Percentiles rank a stretch among this genome's conserved stretches.
Evolutionary conservation across 1,284 basidiomycete genomes (phyloP).

Genomic region (Ceratobasidium sp.): DNA sequence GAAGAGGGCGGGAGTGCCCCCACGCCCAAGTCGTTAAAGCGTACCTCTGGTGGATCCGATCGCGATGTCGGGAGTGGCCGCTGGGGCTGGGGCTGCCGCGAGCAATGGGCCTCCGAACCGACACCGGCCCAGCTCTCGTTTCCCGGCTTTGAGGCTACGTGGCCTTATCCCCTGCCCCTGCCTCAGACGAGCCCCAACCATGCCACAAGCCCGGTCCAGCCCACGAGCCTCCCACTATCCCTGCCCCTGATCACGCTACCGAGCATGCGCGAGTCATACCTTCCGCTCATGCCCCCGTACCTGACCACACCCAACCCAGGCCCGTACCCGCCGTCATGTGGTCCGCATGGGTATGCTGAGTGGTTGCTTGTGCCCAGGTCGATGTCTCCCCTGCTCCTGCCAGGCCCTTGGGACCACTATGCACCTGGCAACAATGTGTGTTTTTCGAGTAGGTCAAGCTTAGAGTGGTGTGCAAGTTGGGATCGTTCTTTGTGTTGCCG

Average conservation of each 20-base stretch:
- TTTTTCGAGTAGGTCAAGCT: too few species aligned
- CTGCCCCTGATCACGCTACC: slow-evolving; percentile 17
- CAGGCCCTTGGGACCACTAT: slow-evolving; percentile 1
- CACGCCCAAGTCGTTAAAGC: neutral
- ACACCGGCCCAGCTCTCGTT: slow-evolving; percentile 3
- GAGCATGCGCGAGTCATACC: slow-evolving; percentile 19
- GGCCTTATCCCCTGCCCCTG: neutral
- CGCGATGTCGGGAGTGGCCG: neutral
- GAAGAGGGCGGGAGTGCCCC: slow-evolving; percentile 2
- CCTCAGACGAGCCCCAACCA: slow-evolving; percentile 7
- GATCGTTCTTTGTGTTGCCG: too few species aligned
- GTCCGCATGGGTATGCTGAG: slow-evolving; percentile 1
- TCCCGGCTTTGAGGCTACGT: neutral
- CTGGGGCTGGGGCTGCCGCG: slow-evolving; percentile 21
- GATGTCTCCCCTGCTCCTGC: neutral
- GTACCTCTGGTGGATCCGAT: neutral
- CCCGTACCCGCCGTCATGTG: neutral
- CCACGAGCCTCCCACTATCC: neutral
- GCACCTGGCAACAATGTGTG: neutral
- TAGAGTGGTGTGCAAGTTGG: too few species aligned
- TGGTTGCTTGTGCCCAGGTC: neutral
- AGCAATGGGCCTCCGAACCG: neutral
- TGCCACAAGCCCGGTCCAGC: neutral
- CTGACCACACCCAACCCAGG: neutral
- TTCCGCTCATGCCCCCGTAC: slow-evolving; percentile 17